These are phyloP conservation scores for Umbellularia californica DNA, from an alignment of 164 flowering plant species.

Conservation along the genomic window DNA sequence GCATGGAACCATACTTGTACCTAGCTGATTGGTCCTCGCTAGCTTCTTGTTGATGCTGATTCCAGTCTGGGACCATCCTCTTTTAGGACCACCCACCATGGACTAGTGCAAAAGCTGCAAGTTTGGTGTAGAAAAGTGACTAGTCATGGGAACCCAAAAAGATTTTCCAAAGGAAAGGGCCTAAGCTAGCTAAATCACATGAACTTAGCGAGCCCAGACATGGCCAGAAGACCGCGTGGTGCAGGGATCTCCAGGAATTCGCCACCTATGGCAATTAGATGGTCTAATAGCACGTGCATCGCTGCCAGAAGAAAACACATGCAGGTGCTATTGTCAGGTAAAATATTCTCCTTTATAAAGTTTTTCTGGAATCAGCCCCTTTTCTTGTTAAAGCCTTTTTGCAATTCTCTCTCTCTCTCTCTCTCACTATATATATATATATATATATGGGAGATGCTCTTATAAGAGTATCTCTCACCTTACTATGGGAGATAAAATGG, in stretches of 20 bases:
- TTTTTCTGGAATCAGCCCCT: too few relatives aligned
- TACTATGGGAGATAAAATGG: too few relatives aligned
- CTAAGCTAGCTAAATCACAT: background rate
- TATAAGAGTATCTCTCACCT: too few relatives aligned
- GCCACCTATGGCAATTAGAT: background rate
- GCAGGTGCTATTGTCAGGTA: background rate
- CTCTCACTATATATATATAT: too few relatives aligned
- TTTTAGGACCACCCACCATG: slow-evolving; percentile 9
- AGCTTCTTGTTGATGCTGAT: background rate
- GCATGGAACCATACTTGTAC: background rate
- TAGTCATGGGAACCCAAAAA: background rate
- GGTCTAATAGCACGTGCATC: slow-evolving; percentile 2
- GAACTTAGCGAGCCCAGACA: background rate
- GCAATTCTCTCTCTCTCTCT: too few relatives aligned
- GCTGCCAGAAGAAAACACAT: background rate
- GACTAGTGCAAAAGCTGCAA: background rate
- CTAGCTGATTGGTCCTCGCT: too few relatives aligned
- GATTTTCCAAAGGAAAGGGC: background rate
- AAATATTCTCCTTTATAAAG: too few relatives aligned
- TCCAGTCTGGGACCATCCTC: slow-evolving; percentile 3
- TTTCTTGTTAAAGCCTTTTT: too few relatives aligned
- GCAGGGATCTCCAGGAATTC: background rate
- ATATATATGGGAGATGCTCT: too few relatives aligned
- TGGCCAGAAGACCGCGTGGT: background rate
- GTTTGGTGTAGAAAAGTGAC: slow-evolving; percentile 7